Evolutionary conservation across 495 filamentous ascomycete species (phyloP).

Genomic region (Friedmanniomyces simplex): DNA sequence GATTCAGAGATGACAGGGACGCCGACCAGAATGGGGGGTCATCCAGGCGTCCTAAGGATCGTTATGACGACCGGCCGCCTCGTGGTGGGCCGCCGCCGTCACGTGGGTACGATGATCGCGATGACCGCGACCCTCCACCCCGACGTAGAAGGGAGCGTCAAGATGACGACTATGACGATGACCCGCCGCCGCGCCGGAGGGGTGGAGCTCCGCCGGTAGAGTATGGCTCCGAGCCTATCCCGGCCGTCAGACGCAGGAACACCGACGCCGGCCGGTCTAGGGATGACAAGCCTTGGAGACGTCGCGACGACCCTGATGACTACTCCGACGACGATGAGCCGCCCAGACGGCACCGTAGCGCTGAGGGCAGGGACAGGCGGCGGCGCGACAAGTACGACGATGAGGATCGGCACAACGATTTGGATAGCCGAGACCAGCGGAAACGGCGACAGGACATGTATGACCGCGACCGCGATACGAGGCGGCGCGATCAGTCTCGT

Average conservation of each 20-base stretch:
- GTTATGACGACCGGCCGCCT: neutral
- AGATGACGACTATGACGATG: conserved; percentile 16
- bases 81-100: neutral
- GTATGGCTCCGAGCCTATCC: conserved; percentile 18
- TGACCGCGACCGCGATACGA: conserved; percentile 6
- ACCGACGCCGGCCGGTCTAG: conserved; percentile 7
- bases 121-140: conserved; percentile 2
- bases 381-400: conserved; percentile 12
- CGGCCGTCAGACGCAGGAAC: conserved; percentile 3
- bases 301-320: conserved; percentile 4
- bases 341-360: conserved; percentile 3
- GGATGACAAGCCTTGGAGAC: neutral
- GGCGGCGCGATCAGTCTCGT: conserved; percentile 1
- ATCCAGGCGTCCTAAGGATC: neutral
- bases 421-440: conserved; percentile 8
- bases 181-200: conserved; percentile 4
- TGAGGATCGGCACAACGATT: conserved; percentile 7
- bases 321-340: conserved; percentile 12
- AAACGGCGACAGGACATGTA: conserved; percentile 5
- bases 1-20: conserved; percentile 1
- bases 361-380: conserved; percentile 7
- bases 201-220: conserved; percentile 6
- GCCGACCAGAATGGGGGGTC: neutral
- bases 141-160: neutral
- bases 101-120: neutral